These are phyloP conservation scores for Przewalskia tangutica DNA, from an alignment of 257 asterid genomes.

Conservation along the genomic window DNA sequence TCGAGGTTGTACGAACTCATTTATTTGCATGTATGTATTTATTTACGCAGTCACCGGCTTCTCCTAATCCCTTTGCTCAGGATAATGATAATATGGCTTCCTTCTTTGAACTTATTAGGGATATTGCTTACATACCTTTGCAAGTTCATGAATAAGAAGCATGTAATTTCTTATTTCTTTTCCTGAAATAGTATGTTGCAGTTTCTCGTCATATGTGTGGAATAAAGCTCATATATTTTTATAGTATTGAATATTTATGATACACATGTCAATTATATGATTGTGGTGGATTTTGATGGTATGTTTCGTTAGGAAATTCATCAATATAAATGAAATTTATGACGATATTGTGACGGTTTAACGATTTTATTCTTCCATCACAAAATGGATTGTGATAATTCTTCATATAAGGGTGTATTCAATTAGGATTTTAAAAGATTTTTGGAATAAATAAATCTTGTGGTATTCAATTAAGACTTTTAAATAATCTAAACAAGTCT, in stretches of 20 bases:
- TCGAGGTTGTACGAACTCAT: not conserved
- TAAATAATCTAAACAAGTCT: too few species aligned
- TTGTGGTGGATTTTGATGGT: accelerated
- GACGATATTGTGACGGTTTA: too few species aligned
- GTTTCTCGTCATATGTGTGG: too few species aligned
- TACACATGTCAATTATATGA: not conserved
- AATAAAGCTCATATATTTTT: not conserved
- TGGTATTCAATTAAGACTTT: too few species aligned
- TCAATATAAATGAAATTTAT: not conserved
- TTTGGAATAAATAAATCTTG: too few species aligned
- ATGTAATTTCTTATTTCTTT: too few species aligned
- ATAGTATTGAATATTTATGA: not conserved
- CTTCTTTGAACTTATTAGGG: not conserved
- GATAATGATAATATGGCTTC: not conserved
- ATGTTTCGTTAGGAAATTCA: not conserved
- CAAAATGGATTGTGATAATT: too few species aligned
- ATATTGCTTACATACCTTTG: not conserved
- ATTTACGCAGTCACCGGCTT: not conserved
- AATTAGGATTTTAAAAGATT: too few species aligned
- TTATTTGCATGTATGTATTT: not conserved
- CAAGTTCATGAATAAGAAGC: not conserved
- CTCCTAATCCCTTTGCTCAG: not conserved
- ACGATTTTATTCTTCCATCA: too few species aligned
- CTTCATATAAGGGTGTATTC: too few species aligned
- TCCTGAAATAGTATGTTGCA: too few species aligned